Percentiles rank a stretch among this genome's conserved stretches.
Evolutionary conservation across 257 asterid genomes (phyloP).

Genomic region (Solanum raphanifolium): DNA sequence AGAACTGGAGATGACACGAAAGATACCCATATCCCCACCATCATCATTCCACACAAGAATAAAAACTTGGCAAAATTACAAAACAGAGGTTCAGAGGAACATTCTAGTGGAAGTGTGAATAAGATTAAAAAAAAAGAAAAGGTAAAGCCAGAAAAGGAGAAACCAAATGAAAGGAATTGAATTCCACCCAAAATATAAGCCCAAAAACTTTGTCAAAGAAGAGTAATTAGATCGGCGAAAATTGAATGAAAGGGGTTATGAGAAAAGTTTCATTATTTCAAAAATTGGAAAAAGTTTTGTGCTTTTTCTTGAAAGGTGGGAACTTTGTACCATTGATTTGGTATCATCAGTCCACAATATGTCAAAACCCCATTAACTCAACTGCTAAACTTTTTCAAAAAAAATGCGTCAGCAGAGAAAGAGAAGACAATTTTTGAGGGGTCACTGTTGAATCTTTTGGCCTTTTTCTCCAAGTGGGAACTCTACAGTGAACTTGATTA

Average conservation of each 20-base stretch:
- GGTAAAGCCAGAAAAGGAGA: not conserved
- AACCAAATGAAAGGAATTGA: conserved; percentile 21
- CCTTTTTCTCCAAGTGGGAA: not conserved
- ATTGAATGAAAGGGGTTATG: not conserved
- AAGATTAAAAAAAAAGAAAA: not conserved
- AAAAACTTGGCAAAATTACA: conserved; percentile 4
- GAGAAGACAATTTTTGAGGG: conserved; percentile 5
- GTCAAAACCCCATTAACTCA: conserved; percentile 28
- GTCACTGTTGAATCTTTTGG: conserved; percentile 17
- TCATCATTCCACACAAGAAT: conserved; percentile 23
- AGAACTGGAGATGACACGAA: conserved; percentile 26
- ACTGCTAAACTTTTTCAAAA: conserved; percentile 26
- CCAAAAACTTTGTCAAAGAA: not conserved
- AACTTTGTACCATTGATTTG: conserved; percentile 18
- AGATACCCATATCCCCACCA: conserved; percentile 11
- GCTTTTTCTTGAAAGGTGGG: conserved; percentile 36
- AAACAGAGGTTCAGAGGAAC: conserved; percentile 20
- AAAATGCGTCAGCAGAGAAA: conserved; percentile 16
- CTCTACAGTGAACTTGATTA: not conserved
- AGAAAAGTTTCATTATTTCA: not conserved
- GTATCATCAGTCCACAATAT: conserved; percentile 29
- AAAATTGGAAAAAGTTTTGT: conserved; percentile 19
- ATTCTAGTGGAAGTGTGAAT: conserved; percentile 23
- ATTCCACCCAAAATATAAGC: conserved; percentile 40
- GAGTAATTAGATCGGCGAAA: not conserved